Evolutionary conservation across 139 green algal genomes (phyloP), one percentile per base, ranked within the genome.

Genomic region (Tetradesmus obliquus): DNA sequence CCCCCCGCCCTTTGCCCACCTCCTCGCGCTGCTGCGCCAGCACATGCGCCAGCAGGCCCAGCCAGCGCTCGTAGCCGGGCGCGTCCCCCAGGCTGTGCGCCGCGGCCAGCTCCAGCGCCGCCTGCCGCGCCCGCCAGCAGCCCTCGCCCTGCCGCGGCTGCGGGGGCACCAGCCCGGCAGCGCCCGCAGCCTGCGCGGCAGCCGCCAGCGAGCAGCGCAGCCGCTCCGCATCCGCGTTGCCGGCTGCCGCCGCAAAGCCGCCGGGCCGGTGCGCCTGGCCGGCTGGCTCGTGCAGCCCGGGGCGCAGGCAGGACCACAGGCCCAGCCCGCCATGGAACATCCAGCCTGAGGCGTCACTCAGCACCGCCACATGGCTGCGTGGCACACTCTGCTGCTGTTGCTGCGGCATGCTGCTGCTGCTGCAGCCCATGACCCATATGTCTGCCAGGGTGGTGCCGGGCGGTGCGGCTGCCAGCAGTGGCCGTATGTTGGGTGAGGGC

Each of bases 271-370:
- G 66, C 45, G n/a, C 17, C 66, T 62, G 85, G 3, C 62, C 62
- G 55, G 66, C 62, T 82, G 62, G 2, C 60, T 81, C 32, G 51
- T 89, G 85, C 66, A 66, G 66, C 9, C 69, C 69, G 12, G 86
- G 69, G 53, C 84, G 69, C 17, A 90, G 17, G 22, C 54, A 53
- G 45, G 79, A 51, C 86, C 86, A 90, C 19, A 83, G n/a, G 51
- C 86, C 86, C 53, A 90, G 20, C 9, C 24, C 55, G 51, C 55
- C 12, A 9, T 83, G 71, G 20, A 90, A 83, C 71, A 90, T 55
- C 86, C 86, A 90, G 55, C 53, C 86, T 19, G 86, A 90, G 13
- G 55, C 71, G 32, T 90, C 86, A 17, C 55, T 74, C 53, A 90
- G 86, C n/a, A 81, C 76, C 0, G 71, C 62, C 69, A 84, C 54